A percentile compares a stretch with the other conserved stretches of the same genome.
These are phyloP conservation scores for Ailanthus altissimus DNA, from an alignment of 345 rosid genomes.

Conservation along the genomic window DNA sequence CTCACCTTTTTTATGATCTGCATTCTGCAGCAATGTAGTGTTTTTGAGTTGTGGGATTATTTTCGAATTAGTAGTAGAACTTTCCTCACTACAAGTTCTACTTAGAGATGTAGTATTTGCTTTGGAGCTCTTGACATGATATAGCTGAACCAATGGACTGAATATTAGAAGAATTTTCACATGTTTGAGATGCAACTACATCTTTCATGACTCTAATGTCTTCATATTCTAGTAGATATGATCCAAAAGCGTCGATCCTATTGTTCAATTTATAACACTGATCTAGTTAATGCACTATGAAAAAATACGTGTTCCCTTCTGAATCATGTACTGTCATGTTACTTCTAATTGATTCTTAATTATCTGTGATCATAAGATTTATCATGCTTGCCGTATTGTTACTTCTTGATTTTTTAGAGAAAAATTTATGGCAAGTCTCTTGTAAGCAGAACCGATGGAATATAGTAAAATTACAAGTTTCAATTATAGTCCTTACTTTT, in stretches of 20 bases:
- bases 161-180: constrained; percentile 9
- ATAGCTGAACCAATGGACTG: constrained; percentile 7
- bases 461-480: background rate
- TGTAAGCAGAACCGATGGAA: constrained; percentile 46
- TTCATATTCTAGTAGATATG: background rate
- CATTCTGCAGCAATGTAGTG: background rate
- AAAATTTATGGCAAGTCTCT: constrained; percentile 52
- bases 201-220: background rate
- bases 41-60: background rate
- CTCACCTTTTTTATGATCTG: background rate
- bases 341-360: constrained; percentile 7
- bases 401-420: constrained; percentile 23
- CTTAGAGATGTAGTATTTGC: constrained; percentile 5
- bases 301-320: constrained; percentile 25
- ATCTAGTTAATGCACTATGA: constrained; percentile 31
- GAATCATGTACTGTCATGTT: background rate
- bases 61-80: background rate
- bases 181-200: constrained; percentile 4
- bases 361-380: background rate
- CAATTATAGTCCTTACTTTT: too few relatives aligned
- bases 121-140: constrained; percentile 27
- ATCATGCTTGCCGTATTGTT: background rate
- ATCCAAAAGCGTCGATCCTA: background rate
- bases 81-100: background rate
- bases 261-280: background rate